Base-by-base conservation (phyloP, 495 filamentous ascomycete genomes). In the Penicillium verhagenii region DNA sequence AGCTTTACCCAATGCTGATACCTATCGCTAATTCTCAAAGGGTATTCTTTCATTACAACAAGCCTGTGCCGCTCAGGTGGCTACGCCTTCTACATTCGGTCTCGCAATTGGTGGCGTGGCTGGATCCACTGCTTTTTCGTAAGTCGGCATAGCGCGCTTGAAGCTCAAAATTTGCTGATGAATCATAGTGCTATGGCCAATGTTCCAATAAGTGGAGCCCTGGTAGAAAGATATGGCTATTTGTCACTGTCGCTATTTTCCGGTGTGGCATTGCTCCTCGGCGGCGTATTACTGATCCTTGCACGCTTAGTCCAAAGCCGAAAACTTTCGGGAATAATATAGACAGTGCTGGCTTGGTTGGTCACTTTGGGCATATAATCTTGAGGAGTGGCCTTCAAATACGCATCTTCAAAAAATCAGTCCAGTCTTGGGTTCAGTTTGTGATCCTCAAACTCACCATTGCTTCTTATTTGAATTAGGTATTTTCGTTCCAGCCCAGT, bases 11-110 rank as follows among this genome's bases (percentile, higher is more conserved):
- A 37, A 25, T 13, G 6, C 21, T 2, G 4, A 6, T 16, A 2
- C 24, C 20, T 7, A 3, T 38, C n/a, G 18, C 37, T 38, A 7
- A 48, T 14, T 45, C 50, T 24, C 53, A 14, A 14, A 76, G 73
- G 73, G 61, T 1, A 75, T 77, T 25, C 44, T 77, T 1, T 72
- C 69, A 2, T 61, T 77, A 0, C 74, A 77, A 33, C 68, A 69
- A 66, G 74, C 72, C 0, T 77, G 72, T 58, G 72, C 72, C 6
- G 65, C 64, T 1, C 68, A 77, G 43, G 53, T 77, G 18, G 53
- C 72, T 2, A 72, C 62, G 0, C 55, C 64, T 6, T 49, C 47
- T 6, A 73, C 64, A 3, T 43, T 69, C 6, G 74, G 74, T 1
- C 52, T 70, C 2, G 63, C 67, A 0, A 63, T 75, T 6, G 74